Evolutionary conservation across 805 yeast species (phyloP).

Genomic region (Kodamaea lidongshanica): DNA sequence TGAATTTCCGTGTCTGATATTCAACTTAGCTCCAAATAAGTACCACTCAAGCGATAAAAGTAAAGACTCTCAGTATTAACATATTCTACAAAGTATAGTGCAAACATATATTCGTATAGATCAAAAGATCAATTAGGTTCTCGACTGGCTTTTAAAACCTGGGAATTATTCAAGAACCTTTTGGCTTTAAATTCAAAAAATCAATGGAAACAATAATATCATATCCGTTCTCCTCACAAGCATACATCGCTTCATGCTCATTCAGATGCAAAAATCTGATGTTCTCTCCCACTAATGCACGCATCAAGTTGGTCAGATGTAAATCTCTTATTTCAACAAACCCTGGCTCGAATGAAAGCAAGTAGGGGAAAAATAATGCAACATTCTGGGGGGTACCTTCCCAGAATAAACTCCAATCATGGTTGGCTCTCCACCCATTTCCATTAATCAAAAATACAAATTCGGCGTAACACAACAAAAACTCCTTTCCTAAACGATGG

Average conservation of each 20-base stretch:
- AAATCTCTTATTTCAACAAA: slow-evolving; percentile 91
- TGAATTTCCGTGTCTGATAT: no score
- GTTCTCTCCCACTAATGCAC: slow-evolving; percentile 90
- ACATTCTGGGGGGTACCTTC: slow-evolving; percentile 92
- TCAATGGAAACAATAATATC: slow-evolving; percentile 91
- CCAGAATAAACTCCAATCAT: slow-evolving; percentile 94
- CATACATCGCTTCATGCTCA: slow-evolving; percentile 90
- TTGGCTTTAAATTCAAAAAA: slow-evolving; percentile 64
- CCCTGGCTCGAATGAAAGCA: slow-evolving; percentile 81
- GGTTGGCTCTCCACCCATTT: slow-evolving; percentile 94
- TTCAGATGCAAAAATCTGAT: slow-evolving; percentile 83
- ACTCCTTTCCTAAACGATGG: slow-evolving; percentile 77
- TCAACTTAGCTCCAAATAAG: no score
- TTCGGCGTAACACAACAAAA: slow-evolving; percentile 82
- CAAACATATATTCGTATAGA: no score
- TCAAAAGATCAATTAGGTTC: no score
- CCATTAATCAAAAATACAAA: slow-evolving; percentile 91
- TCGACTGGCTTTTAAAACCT: no score
- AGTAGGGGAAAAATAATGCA: slow-evolving; percentile 90
- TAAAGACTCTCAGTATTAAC: no score
- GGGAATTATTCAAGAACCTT: slow-evolving; percentile 5
- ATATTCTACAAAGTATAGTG: no score
- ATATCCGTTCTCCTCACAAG: slow-evolving; percentile 83
- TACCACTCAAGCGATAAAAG: no score
- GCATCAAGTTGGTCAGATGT: slow-evolving; percentile 75